Evolutionary conservation across 106 monocot genomes (phyloP).

Genomic region (Dendrobium nobile): DNA sequence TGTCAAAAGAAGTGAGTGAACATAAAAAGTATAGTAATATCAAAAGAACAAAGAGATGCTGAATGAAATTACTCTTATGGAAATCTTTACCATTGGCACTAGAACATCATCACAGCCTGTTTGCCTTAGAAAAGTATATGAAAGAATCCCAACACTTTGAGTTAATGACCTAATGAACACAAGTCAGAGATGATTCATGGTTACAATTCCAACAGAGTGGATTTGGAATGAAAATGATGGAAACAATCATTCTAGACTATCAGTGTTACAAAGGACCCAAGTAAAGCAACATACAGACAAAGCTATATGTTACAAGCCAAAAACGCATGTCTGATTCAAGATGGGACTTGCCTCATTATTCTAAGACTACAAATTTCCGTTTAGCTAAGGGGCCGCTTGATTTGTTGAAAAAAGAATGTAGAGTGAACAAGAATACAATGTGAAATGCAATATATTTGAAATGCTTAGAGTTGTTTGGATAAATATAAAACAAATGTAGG

Average conservation of each 20-base stretch:
- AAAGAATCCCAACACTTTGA: constrained; percentile 82
- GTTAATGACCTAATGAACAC: constrained; percentile 39
- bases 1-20: background rate
- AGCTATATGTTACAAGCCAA: background rate
- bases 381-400: too few relatives aligned
- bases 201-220: background rate
- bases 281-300: background rate
- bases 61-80: background rate
- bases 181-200: background rate
- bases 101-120: constrained; percentile 69
- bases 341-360: background rate
- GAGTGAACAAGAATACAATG: too few relatives aligned
- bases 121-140: constrained; percentile 85
- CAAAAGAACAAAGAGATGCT: background rate
- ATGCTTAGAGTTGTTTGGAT: too few relatives aligned
- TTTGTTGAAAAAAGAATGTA: too few relatives aligned
- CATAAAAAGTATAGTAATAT: background rate
- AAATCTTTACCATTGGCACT: constrained; percentile 64
- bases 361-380: background rate
- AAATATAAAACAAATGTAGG: too few relatives aligned
- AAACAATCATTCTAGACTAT: background rate
- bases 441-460: too few relatives aligned
- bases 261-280: background rate
- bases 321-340: background rate
- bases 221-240: background rate